A percentile compares a stretch with the other conserved stretches of the same genome.
Evolutionary conservation across 805 yeast genomes (phyloP).

Genomic region (Schwanniomyces polymorphus): DNA sequence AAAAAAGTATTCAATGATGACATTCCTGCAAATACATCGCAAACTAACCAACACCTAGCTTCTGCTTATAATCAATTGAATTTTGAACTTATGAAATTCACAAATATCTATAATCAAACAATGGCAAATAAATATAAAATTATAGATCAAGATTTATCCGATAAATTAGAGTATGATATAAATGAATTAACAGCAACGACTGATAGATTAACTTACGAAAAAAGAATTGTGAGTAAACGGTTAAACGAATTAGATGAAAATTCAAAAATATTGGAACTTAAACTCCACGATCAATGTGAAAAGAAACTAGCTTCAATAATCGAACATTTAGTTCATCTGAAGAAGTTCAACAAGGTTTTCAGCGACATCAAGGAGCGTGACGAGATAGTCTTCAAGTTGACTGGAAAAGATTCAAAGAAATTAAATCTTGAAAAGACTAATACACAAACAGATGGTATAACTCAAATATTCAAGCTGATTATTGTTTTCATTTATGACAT

Average conservation of each 20-base stretch:
- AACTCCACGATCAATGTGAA: conserved; percentile 26
- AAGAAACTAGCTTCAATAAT: conserved; percentile 24
- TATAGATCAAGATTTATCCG: conserved; percentile 28
- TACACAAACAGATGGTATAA: conserved; percentile 1
- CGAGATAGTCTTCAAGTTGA: conserved; percentile 23
- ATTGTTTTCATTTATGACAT: conserved; percentile 34
- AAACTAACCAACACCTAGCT: conserved; percentile 13
- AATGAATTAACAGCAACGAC: conserved; percentile 31
- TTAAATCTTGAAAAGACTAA: conserved; percentile 8
- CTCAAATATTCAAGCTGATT: conserved; percentile 17
- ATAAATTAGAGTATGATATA: conserved; percentile 26
- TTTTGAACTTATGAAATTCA: conserved; percentile 28
- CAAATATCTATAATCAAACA: conserved; percentile 26
- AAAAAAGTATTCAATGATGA: conserved; percentile 12
- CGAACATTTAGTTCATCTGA: conserved; percentile 26
- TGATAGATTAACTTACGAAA: conserved; percentile 40
- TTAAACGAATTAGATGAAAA: conserved; percentile 41
- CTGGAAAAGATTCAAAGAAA: conserved; percentile 16
- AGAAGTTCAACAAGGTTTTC: conserved; percentile 31
- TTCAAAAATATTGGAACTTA: conserved; percentile 24
- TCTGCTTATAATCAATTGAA: conserved; percentile 26
- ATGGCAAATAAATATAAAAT: conserved; percentile 19
- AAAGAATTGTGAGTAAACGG: conserved; percentile 39
- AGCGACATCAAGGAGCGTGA: conserved; percentile 26
- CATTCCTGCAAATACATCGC: neutral